Conservation (phyloP, 78 protist genomes). For the Salpingoeca rosetta region DNA sequence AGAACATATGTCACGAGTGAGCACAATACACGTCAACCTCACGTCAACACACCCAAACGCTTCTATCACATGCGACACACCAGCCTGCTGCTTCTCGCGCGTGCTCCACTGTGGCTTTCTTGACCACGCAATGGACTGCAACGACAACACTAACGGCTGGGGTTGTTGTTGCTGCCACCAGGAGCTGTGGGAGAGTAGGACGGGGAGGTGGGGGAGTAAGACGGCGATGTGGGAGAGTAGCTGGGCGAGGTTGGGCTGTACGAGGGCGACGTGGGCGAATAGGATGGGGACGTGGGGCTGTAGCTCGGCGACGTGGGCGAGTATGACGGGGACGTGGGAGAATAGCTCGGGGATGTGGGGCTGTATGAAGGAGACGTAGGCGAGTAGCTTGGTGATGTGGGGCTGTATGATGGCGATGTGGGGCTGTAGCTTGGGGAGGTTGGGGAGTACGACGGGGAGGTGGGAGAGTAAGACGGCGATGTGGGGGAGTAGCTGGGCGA, state of each 20-base stretch:
- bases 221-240: constrained; percentile 54
- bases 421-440: constrained; percentile 48
- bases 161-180: background rate
- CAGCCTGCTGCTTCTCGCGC: no score
- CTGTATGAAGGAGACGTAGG: constrained; percentile 68
- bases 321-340: constrained; percentile 45
- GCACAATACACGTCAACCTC: no score
- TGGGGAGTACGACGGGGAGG: constrained; percentile 76
- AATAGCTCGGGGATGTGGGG: constrained; percentile 56
- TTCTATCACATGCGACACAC: no score
- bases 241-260: constrained; percentile 34
- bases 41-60: no score
- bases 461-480: constrained; percentile 52
- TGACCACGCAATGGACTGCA: no score
- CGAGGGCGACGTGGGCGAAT: constrained; percentile 38
- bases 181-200: constrained; percentile 48
- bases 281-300: constrained; percentile 50
- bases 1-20: no score
- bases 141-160: background rate
- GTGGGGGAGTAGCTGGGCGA: constrained; percentile 68
- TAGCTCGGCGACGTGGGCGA: constrained; percentile 51
- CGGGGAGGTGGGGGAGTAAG: constrained; percentile 56
- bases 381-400: constrained; percentile 51
- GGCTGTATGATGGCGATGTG: constrained; percentile 44
- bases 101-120: no score